A percentile compares a stretch with the other conserved stretches of the same genome.
phyloP scores from a whole-genome alignment of 2,329 filamentous ascomycete species.

The Allantophomopsis cytisporea region DNA sequence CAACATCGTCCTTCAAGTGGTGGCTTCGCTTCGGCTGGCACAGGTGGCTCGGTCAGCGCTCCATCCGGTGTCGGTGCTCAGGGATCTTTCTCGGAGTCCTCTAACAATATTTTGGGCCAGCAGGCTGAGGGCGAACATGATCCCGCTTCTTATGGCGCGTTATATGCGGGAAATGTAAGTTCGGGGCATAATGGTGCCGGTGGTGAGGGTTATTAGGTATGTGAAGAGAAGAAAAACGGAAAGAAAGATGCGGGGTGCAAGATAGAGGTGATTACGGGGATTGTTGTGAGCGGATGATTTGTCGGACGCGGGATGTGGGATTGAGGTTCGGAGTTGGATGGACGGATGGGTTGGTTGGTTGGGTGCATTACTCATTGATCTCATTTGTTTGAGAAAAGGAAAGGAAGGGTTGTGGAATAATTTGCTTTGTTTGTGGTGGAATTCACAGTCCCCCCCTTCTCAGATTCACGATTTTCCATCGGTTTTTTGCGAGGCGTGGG shows the following conservation, averaged over 20 bases:
- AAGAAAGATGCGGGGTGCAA: too few relatives aligned
- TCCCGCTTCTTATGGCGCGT: conserved; percentile 20
- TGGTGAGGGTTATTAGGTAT: conserved; percentile 35
- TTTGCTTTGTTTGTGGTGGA: too few relatives aligned
- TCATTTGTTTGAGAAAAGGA: too few relatives aligned
- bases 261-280: too few relatives aligned
- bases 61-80: conserved; percentile 14
- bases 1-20: conserved; percentile 35
- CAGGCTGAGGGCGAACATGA: conserved; percentile 19
- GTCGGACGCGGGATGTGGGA: too few relatives aligned
- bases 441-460: too few relatives aligned
- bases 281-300: too few relatives aligned
- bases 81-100: conserved; percentile 15
- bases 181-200: conserved; percentile 44
- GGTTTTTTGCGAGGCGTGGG: too few relatives aligned
- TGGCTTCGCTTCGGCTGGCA: conserved; percentile 30
- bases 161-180: conserved; percentile 33
- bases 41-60: conserved; percentile 23
- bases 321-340: background rate
- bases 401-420: too few relatives aligned
- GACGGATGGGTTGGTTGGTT: too few relatives aligned
- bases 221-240: background rate
- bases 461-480: too few relatives aligned
- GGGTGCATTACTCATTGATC: too few relatives aligned
- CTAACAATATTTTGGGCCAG: conserved; percentile 19